Percentiles rank a stretch among this genome's conserved stretches.
These are phyloP conservation scores for Hygrophila difformis DNA, from an alignment of 257 asterid species.

Conservation along the genomic window DNA sequence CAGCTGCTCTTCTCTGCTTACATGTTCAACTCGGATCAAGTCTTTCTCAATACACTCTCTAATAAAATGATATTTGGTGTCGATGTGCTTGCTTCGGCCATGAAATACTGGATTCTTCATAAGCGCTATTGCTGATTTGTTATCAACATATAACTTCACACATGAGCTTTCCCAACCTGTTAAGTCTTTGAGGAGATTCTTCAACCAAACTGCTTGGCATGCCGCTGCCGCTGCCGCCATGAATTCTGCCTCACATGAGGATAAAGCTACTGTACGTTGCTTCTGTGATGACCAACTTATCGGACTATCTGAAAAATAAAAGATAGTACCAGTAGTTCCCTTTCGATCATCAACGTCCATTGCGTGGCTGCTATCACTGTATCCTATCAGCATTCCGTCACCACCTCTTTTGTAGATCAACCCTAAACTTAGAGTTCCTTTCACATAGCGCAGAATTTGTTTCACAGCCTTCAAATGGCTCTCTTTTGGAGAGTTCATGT, in stretches of 20 bases:
- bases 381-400: background rate
- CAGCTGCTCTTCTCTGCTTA: background rate
- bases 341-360: slow-evolving; percentile 1
- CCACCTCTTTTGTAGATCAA: background rate
- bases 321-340: background rate
- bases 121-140: background rate
- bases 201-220: background rate
- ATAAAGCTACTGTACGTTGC: background rate
- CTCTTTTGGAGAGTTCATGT: background rate
- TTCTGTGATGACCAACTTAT: background rate
- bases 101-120: slow-evolving; percentile 3
- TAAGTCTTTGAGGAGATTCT: background rate
- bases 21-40: background rate
- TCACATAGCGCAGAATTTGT: background rate
- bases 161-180: background rate
- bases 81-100: slow-evolving; percentile 1
- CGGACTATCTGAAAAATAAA: background rate
- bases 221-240: background rate
- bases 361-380: background rate
- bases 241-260: slow-evolving; percentile 6
- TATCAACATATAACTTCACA: background rate
- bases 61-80: background rate
- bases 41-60: background rate
- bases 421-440: background rate
- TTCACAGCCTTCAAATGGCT: background rate